A percentile compares a stretch with the other conserved stretches of the same genome.
These are phyloP conservation scores for Teunomyces aglyptinius DNA, from an alignment of 805 yeast genomes.

Conservation along the genomic window DNA sequence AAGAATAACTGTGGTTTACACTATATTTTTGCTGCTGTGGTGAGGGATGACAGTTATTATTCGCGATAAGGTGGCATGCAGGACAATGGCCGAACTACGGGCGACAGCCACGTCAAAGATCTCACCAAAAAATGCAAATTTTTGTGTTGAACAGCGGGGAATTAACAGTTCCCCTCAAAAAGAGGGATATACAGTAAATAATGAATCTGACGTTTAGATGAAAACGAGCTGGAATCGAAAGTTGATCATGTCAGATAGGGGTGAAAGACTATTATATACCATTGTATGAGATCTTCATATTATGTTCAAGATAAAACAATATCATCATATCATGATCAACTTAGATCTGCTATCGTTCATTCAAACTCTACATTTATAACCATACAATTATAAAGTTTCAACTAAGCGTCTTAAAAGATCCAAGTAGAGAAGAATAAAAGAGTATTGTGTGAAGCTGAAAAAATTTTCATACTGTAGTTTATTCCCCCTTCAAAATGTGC, in stretches of 20 bases:
- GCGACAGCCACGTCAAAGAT: slow-evolving; percentile 1
- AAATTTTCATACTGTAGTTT: neutral
- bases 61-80: slow-evolving; percentile 7
- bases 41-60: slow-evolving; percentile 1
- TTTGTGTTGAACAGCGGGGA: neutral
- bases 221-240: neutral
- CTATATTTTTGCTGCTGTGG: neutral
- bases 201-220: neutral
- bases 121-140: neutral
- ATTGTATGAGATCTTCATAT: slow-evolving; percentile 7
- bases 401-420: neutral
- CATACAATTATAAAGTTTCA: slow-evolving; percentile 1
- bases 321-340: slow-evolving; percentile 7
- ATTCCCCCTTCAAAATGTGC: neutral
- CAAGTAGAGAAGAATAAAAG: neutral
- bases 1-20: slow-evolving; percentile 4
- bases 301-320: slow-evolving; percentile 4
- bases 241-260: slow-evolving; percentile 70
- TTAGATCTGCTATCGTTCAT: neutral
- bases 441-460: neutral
- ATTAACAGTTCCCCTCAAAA: neutral
- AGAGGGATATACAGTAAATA: neutral
- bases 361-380: slow-evolving; percentile 1
- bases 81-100: neutral
- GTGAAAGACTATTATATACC: slow-evolving; percentile 68